Evolutionary conservation across 495 filamentous ascomycete genomes (phyloP).

Genomic region (Neurospora terricola): DNA sequence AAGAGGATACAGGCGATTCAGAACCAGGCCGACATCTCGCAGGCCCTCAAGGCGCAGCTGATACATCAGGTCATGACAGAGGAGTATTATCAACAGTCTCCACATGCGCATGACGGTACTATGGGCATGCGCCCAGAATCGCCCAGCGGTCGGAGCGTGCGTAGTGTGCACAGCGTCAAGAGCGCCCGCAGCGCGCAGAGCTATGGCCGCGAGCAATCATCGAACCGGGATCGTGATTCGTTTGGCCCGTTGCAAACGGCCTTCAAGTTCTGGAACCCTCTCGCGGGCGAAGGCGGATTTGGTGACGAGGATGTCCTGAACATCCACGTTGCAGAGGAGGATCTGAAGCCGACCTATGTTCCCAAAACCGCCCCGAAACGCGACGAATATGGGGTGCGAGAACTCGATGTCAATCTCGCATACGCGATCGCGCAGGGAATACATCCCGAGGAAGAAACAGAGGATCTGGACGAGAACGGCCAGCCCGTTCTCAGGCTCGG

Average conservation of each 20-base stretch:
- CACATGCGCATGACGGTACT: constrained; percentile 13
- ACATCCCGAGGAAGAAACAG: constrained; percentile 20
- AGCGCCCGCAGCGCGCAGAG: constrained; percentile 15
- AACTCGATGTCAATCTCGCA: constrained; percentile 9
- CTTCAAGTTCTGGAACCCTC: constrained; percentile 31
- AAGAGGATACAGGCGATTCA: constrained; percentile 71
- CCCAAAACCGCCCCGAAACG: constrained; percentile 15
- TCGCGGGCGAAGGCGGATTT: constrained; percentile 16
- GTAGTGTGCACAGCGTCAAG: neutral
- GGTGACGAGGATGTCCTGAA: constrained; percentile 51
- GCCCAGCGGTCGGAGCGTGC: constrained; percentile 19
- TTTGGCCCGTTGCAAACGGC: constrained; percentile 15
- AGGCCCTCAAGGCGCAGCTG: constrained; percentile 66
- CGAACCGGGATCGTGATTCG: neutral
- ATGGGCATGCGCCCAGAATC: constrained; percentile 12
- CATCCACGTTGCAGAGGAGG: constrained; percentile 40
- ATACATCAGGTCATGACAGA: constrained; percentile 80
- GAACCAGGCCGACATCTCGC: constrained; percentile 44
- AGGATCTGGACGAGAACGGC: constrained; percentile 37
- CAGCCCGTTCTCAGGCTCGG: constrained; percentile 44
- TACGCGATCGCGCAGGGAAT: neutral
- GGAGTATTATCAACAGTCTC: constrained; percentile 46
- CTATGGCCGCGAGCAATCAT: neutral
- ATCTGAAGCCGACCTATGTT: constrained; percentile 62
- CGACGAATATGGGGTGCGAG: constrained; percentile 5